phyloP scores from a whole-genome alignment of 208 protist genomes.

The Perkinsela sp. region DNA sequence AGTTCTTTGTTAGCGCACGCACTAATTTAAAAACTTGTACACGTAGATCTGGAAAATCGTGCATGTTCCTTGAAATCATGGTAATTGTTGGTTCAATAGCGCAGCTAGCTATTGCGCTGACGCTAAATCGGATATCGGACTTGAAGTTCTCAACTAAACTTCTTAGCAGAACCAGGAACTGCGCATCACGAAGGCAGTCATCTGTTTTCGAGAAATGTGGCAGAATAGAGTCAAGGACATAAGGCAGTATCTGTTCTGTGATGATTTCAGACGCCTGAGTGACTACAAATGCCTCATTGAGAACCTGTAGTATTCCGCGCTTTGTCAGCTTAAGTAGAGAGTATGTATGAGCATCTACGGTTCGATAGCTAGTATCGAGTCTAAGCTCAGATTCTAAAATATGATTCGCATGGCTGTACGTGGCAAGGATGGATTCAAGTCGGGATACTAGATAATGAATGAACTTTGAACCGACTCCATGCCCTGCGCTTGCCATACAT shows the following conservation, averaged over 20 bases:
- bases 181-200: slow-evolving; percentile 64
- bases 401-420: neutral
- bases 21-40: slow-evolving; percentile 87
- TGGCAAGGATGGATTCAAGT: neutral
- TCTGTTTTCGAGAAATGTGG: slow-evolving; percentile 71
- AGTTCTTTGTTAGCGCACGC: slow-evolving; percentile 72
- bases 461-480: neutral
- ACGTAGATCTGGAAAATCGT: slow-evolving; percentile 88
- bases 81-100: slow-evolving; percentile 86
- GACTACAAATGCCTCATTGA: slow-evolving; percentile 72
- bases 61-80: slow-evolving; percentile 85
- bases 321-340: slow-evolving; percentile 68
- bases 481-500: neutral
- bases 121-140: slow-evolving; percentile 24
- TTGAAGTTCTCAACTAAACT: slow-evolving; percentile 63
- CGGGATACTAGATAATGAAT: neutral
- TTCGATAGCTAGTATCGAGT: neutral
- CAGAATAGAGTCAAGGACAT: slow-evolving; percentile 77
- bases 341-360: slow-evolving; percentile 7
- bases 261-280: slow-evolving; percentile 56
- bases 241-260: slow-evolving; percentile 58
- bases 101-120: slow-evolving; percentile 74
- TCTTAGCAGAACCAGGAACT: slow-evolving; percentile 68
- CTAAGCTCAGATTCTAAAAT: neutral
- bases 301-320: slow-evolving; percentile 71